Percentiles rank a stretch among this genome's conserved stretches.
These are phyloP conservation scores for Aureobasidium mangrovei DNA, from an alignment of 2,329 filamentous ascomycete genomes.

Conservation along the genomic window DNA sequence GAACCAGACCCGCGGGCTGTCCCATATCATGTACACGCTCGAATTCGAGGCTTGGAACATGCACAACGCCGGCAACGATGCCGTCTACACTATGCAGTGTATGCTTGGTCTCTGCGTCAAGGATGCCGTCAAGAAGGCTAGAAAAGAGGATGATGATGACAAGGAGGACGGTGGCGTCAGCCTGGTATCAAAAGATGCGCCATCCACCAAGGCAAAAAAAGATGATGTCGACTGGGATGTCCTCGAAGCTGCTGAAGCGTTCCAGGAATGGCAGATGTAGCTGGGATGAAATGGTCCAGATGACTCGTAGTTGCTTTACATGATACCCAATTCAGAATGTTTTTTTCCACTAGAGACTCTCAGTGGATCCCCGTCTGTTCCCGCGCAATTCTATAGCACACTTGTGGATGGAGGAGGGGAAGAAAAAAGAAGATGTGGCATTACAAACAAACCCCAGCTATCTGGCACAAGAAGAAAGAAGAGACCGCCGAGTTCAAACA, in stretches of 20 bases:
- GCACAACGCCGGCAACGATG: slow-evolving; percentile 33
- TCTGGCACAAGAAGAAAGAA: too few species aligned
- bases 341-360: too few species aligned
- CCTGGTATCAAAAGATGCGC: neutral
- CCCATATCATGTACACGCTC: slow-evolving; percentile 53
- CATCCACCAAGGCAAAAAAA: neutral
- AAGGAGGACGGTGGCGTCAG: slow-evolving; percentile 3
- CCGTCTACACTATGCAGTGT: slow-evolving; percentile 54
- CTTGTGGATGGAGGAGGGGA: too few species aligned
- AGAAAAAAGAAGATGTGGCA: too few species aligned
- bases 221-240: neutral
- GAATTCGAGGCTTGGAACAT: slow-evolving; percentile 46
- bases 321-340: too few species aligned
- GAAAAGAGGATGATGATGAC: neutral
- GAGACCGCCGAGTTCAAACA: too few species aligned
- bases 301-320: too few species aligned
- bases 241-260: neutral
- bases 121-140: slow-evolving; percentile 25
- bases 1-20: slow-evolving; percentile 47
- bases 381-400: too few species aligned
- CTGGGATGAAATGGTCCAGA: neutral
- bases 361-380: too few species aligned
- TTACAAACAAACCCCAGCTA: too few species aligned
- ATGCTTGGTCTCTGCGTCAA: slow-evolving; percentile 55
- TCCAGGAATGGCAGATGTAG: slow-evolving; percentile 7